Conservation (phyloP, 371 early-diverging fungal genomes). For the Neoconidiobolus thromboides region DNA sequence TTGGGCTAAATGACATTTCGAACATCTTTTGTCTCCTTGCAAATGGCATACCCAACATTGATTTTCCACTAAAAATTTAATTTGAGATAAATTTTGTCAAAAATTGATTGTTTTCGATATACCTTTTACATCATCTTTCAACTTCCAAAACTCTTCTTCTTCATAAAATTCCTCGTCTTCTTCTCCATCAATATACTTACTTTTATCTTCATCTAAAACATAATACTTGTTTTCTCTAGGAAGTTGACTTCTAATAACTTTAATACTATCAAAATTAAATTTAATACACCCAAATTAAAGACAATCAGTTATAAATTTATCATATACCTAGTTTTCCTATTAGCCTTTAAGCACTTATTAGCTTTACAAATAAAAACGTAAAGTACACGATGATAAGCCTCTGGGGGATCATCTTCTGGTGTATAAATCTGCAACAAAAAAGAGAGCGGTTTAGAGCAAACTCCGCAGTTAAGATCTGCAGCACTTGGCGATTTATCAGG, state of each 20-base stretch:
- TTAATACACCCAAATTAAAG: not conserved
- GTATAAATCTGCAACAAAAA: conserved; percentile 82
- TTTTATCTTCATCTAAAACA: not conserved
- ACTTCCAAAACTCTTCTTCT: conserved; percentile 13
- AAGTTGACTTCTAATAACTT: conserved; percentile 65
- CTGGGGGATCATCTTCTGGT: conserved; percentile 68
- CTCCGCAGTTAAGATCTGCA: conserved; percentile 45
- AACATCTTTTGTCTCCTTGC: conserved; percentile 56
- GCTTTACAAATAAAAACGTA: conserved; percentile 83
- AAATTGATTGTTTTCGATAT: not conserved
- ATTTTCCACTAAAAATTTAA: conserved; percentile 8
- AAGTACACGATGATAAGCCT: conserved; percentile 76
- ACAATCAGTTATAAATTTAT: not conserved
- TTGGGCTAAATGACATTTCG: conserved; percentile 38
- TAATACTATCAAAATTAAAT: conserved; percentile 32
- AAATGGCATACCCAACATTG: conserved; percentile 60
- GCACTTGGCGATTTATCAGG: conserved; percentile 40
- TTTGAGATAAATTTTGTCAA: not conserved
- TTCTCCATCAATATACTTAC: conserved; percentile 2
- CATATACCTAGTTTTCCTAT: conserved; percentile 35
- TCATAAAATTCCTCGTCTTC: conserved; percentile 13
- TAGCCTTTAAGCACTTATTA: conserved; percentile 50
- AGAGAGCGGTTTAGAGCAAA: conserved; percentile 60
- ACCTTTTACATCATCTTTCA: not conserved
- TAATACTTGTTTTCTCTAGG: conserved; percentile 42